A percentile compares a stretch with the other conserved stretches of the same genome.
Evolutionary conservation across 371 early-diverging fungal genomes (phyloP).

Genomic region (Smittium culicis): DNA sequence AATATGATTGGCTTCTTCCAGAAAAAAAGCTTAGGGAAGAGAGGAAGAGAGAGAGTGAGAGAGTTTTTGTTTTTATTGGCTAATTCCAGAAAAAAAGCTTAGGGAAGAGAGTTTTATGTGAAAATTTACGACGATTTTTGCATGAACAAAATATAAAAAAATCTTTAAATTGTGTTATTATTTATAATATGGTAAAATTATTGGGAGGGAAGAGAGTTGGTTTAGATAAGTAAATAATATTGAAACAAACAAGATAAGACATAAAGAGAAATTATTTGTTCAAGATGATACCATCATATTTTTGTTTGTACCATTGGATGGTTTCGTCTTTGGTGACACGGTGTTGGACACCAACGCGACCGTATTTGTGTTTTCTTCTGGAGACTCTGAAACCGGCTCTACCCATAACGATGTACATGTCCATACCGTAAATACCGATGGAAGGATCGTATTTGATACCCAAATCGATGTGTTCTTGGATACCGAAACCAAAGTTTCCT

Average conservation of each 20-base stretch:
- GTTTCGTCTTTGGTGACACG: constrained; percentile 81
- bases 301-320: constrained; percentile 74
- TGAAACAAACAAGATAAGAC: too few species aligned
- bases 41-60: too few species aligned
- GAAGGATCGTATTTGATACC: constrained; percentile 99
- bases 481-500: constrained; percentile 99
- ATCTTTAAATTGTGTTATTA: too few species aligned
- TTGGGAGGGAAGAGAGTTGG: too few species aligned
- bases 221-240: not conserved
- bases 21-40: too few species aligned
- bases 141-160: too few species aligned
- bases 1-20: too few species aligned
- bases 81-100: too few species aligned
- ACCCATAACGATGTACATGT: constrained; percentile 96
- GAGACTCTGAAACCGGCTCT: constrained; percentile 96
- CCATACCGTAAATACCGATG: constrained; percentile 98
- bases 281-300: constrained; percentile 79
- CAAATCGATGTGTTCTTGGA: constrained; percentile 99
- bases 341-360: constrained; percentile 88
- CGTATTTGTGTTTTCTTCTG: constrained; percentile 82
- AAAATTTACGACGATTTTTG: too few species aligned
- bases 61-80: too few species aligned
- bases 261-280: constrained; percentile 53
- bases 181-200: too few species aligned
- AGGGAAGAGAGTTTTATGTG: too few species aligned